A percentile compares a stretch with the other conserved stretches of the same genome.
phyloP scores from a whole-genome alignment of 2,329 filamentous ascomycete species.

The Exophiala viscosa region DNA sequence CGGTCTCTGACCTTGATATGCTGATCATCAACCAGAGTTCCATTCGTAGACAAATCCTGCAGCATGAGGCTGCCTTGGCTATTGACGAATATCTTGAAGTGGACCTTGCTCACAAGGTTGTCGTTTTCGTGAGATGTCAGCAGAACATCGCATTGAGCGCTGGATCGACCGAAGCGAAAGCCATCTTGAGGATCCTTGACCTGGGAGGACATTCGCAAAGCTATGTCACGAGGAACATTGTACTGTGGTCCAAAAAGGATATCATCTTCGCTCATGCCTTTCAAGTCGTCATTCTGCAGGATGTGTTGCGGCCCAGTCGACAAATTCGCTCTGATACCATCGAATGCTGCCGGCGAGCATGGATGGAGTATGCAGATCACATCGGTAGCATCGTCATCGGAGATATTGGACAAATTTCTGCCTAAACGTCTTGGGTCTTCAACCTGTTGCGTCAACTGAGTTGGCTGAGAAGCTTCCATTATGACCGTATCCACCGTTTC shows the following conservation, averaged over 20 bases:
- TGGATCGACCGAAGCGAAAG: conserved; percentile 82
- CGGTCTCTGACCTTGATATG: conserved; percentile 51
- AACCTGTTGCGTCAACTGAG: conserved; percentile 69
- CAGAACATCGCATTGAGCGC: conserved; percentile 65
- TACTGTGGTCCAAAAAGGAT: conserved; percentile 31
- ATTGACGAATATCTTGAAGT: conserved; percentile 92
- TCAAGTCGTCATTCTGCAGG: conserved; percentile 48
- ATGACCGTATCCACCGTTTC: conserved; percentile 7
- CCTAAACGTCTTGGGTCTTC: conserved; percentile 77
- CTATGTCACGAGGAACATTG: conserved; percentile 57
- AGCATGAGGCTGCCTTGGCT: conserved; percentile 83
- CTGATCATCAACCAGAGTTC: conserved; percentile 75
- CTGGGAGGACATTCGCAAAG: conserved; percentile 71
- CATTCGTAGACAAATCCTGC: conserved; percentile 93
- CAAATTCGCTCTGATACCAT: conserved; percentile 62
- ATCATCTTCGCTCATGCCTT: conserved; percentile 42
- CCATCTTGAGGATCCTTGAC: conserved; percentile 67
- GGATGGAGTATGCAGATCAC: conserved; percentile 87
- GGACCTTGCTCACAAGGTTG: conserved; percentile 83
- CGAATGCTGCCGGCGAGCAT: conserved; percentile 66
- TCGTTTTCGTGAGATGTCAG: conserved; percentile 65
- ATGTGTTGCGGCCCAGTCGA: conserved; percentile 56
- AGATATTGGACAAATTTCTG: conserved; percentile 76
- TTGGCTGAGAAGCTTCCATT: conserved; percentile 39
- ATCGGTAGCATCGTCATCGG: conserved; percentile 77